Conservation (phyloP, 2,329 filamentous ascomycete genomes). For the Fusarium neocosmosporiellum region DNA sequence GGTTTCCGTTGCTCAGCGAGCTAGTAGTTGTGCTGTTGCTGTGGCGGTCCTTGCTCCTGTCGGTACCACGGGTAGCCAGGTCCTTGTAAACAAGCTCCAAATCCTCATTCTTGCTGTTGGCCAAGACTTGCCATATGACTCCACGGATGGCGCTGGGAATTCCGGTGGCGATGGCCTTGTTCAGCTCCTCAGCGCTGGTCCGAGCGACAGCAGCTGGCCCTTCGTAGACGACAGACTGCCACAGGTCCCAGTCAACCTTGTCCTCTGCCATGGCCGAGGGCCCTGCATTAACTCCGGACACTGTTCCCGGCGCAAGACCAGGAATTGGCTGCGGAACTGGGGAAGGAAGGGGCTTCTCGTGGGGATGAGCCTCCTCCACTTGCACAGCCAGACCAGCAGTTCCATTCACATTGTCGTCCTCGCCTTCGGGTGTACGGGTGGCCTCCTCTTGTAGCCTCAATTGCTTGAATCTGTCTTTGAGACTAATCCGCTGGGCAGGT, state of each 20-base stretch:
- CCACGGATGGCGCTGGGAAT: slow-evolving; percentile 96
- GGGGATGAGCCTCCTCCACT: slow-evolving; percentile 41
- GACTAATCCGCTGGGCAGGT: slow-evolving; percentile 66
- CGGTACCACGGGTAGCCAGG: slow-evolving; percentile 81
- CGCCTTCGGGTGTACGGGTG: slow-evolving; percentile 61
- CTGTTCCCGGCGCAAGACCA: slow-evolving; percentile 84
- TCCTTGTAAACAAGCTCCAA: slow-evolving; percentile 89
- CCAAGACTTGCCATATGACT: slow-evolving; percentile 98
- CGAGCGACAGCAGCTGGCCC: slow-evolving; percentile 89
- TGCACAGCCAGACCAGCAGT: slow-evolving; percentile 36
- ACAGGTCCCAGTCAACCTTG: slow-evolving; percentile 98
- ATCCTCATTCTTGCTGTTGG: slow-evolving; percentile 93
- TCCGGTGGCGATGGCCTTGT: slow-evolving; percentile 88
- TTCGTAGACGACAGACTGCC: slow-evolving; percentile 96
- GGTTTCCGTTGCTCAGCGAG: slow-evolving; percentile 64
- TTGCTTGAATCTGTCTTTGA: slow-evolving; percentile 83
- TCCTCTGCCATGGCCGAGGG: slow-evolving; percentile 76
- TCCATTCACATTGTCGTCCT: slow-evolving; percentile 61
- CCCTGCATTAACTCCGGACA: slow-evolving; percentile 81
- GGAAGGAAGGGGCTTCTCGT: slow-evolving; percentile 52
- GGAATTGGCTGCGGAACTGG: slow-evolving; percentile 74
- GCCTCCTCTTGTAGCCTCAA: slow-evolving; percentile 80
- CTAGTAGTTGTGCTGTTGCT: slow-evolving; percentile 66
- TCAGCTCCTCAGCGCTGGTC: slow-evolving; percentile 89
- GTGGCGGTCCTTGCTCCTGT: slow-evolving; percentile 76